Base-by-base conservation (phyloP, 192 early-diverging fungal species). In the Rhizophlyctis rosea region DNA sequence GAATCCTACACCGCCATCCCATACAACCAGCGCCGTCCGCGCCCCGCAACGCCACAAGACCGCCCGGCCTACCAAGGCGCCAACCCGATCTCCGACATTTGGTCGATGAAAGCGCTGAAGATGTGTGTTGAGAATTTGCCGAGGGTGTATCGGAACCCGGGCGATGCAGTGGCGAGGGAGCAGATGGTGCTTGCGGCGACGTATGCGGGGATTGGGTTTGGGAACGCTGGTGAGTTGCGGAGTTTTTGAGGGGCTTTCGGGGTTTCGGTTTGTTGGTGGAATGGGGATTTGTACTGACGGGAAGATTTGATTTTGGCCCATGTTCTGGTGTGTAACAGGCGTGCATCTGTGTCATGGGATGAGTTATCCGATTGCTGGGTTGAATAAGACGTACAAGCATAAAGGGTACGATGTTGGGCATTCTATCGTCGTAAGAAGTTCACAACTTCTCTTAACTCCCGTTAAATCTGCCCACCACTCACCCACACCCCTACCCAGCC, bases 1-100 rank as follows among this genome's bases (percentile, higher is more conserved):
- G 93, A 95, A 70, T 92, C 90, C 0, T 95, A 95, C 67, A 95
- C 93, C 4, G 93, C 93, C 1, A 78, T 95, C 39, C 93, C 93
- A 2, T 95, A 89, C 70, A 70, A 86, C 52, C 61, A 85, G 69
- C 85, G 93, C 29, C 84, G 85, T 0, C 87, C 87, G 44, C 82
- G 90, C 18, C 93, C 93, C 14, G 61, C 68, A 39, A 91, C 92
- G 72, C 93, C 93, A 34, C 82, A 90, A 16, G 71, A 83, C 39
- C 85, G 93, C 51, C 93, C 93, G 7, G 91, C 93, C 1, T 95
- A 95, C 74, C 91, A 95, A 73, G 93, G 93, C 25, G 85, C 91
- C 36, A 95, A 95, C 70, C 93, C 93, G 4, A 95, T 95, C 74
- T 87, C 85, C 64, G 93, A 95, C 61, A 84, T 95, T 48, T 95